Conservation (phyloP, 2,329 filamentous ascomycete genomes). For the Aspergillus fumigatus region DNA sequence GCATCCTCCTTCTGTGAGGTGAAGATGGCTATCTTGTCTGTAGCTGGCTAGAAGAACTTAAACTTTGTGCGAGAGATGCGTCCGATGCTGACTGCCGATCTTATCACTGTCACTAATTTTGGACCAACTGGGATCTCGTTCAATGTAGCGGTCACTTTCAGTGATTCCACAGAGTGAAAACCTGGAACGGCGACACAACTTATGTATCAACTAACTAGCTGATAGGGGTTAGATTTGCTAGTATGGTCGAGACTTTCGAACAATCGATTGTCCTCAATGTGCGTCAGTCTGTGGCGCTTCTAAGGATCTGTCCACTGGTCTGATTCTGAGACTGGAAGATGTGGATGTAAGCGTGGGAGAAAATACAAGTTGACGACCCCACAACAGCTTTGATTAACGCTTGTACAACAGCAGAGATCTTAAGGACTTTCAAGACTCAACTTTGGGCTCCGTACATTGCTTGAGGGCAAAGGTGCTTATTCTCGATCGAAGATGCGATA, state of each 20-base stretch:
- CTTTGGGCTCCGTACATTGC: neutral
- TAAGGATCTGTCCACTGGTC: neutral
- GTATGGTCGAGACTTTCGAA: neutral
- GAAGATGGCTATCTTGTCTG: neutral
- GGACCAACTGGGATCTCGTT: neutral
- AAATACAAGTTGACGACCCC: neutral
- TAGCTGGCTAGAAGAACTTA: neutral
- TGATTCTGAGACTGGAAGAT: neutral
- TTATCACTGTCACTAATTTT: too few relatives aligned
- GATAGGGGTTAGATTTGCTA: neutral
- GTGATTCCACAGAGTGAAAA: neutral
- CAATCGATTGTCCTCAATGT: neutral
- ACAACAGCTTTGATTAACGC: neutral
- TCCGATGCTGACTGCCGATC: neutral
- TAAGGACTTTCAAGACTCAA: neutral
- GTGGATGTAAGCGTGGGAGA: neutral
- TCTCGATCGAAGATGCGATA: constrained; percentile 14
- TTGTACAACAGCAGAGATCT: neutral
- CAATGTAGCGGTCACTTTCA: neutral
- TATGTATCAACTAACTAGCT: neutral
- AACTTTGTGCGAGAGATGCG: neutral
- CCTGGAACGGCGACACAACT: neutral
- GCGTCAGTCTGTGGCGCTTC: neutral
- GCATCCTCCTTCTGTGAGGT: neutral
- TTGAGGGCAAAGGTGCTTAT: constrained; percentile 10